Conservation (phyloP, 495 filamentous ascomycete genomes). For the Aspergillus nanangensis region DNA sequence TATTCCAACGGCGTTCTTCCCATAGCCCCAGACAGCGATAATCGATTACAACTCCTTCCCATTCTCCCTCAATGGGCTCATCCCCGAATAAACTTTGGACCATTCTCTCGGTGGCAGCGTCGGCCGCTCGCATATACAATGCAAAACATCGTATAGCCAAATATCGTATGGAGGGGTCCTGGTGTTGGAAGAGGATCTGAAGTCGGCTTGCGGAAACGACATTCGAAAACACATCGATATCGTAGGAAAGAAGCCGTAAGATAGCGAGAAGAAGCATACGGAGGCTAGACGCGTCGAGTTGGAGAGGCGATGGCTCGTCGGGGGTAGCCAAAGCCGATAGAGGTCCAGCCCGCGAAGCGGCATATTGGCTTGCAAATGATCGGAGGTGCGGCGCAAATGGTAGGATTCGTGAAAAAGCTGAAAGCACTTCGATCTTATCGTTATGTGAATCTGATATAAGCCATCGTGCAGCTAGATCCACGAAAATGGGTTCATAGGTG, state of each 20-base stretch:
- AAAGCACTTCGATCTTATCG: constrained; percentile 51
- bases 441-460: constrained; percentile 39
- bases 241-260: constrained; percentile 73
- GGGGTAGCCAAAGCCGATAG: constrained; percentile 35
- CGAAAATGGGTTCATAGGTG: constrained; percentile 64
- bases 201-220: constrained; percentile 61
- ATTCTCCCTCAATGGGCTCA: constrained; percentile 58
- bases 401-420: constrained; percentile 73
- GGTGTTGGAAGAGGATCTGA: constrained; percentile 62
- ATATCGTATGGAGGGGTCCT: constrained; percentile 60
- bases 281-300: constrained; percentile 30
- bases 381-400: constrained; percentile 71
- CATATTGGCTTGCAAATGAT: constrained; percentile 43
- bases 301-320: constrained; percentile 32
- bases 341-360: constrained; percentile 35
- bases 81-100: constrained; percentile 57
- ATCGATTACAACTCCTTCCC: constrained; percentile 75
- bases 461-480: constrained; percentile 80
- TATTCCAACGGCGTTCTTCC: constrained; percentile 56
- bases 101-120: constrained; percentile 68
- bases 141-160: constrained; percentile 77
- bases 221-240: constrained; percentile 58
- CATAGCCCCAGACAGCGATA: constrained; percentile 81
- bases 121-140: constrained; percentile 73
- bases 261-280: constrained; percentile 56